These are phyloP conservation scores for Uronychia binucleata DNA, from an alignment of 73 alveolate species.

Conservation along the genomic window DNA sequence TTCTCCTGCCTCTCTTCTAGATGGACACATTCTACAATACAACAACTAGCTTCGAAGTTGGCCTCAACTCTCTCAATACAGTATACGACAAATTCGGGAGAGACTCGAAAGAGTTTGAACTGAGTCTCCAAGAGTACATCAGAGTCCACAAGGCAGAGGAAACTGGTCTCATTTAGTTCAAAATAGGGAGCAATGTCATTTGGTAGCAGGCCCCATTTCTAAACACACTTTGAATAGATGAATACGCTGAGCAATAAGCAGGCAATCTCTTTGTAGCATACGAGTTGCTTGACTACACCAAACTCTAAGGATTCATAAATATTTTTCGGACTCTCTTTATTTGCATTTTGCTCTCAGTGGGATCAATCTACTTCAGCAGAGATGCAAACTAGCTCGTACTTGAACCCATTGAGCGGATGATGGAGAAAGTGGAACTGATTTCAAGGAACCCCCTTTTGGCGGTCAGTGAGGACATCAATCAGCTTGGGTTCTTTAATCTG, in stretches of 20 bases:
- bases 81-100: not conserved
- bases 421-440: conserved; percentile 61
- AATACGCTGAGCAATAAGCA: not conserved
- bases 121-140: not conserved
- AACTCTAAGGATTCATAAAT: conserved; percentile 16
- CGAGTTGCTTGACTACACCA: not conserved
- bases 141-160: not conserved
- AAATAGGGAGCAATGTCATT: not conserved
- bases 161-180: not conserved
- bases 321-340: conserved; percentile 61
- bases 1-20: conserved; percentile 21
- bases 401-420: conserved; percentile 72
- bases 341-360: conserved; percentile 64
- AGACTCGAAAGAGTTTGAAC: not conserved
- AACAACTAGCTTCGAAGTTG: not conserved
- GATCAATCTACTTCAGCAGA: conserved; percentile 57
- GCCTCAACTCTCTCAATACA: not conserved
- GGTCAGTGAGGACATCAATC: conserved; percentile 48
- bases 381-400: conserved; percentile 72
- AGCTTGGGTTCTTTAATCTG: conserved; percentile 66
- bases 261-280: not conserved
- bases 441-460: conserved; percentile 74
- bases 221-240: not conserved
- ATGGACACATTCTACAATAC: not conserved
- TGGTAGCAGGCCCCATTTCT: not conserved